Evolutionary conservation across 345 rosid genomes (phyloP).

Genomic region (Kernera saxatilis): DNA sequence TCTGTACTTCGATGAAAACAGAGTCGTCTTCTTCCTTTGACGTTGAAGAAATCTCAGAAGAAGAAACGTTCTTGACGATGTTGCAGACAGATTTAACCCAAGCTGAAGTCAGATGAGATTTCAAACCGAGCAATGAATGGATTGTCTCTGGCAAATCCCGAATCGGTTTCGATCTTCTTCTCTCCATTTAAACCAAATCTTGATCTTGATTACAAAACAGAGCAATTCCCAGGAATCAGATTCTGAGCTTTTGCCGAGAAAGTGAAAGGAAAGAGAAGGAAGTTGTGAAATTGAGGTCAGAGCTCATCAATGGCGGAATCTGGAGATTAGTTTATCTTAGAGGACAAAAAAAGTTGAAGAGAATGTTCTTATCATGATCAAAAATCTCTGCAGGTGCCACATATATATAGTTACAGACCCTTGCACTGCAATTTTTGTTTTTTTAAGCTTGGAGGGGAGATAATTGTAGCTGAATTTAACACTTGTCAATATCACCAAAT

Average conservation of each 20-base stretch:
- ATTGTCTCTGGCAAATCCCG: slow-evolving; percentile 45
- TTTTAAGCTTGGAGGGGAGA: neutral
- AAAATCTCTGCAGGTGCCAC: neutral
- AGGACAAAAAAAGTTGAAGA: neutral
- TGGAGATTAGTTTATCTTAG: neutral
- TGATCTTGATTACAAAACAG: slow-evolving; percentile 7
- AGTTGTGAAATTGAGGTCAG: neutral
- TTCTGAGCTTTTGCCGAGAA: neutral
- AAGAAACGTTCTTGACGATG: slow-evolving; percentile 34
- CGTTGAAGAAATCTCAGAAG: slow-evolving; percentile 13
- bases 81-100: slow-evolving; percentile 65
- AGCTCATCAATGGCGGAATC: slow-evolving; percentile 17
- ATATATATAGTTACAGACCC: neutral
- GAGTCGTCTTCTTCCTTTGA: slow-evolving; percentile 27
- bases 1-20: slow-evolving; percentile 22
- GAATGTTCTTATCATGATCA: slow-evolving; percentile 11
- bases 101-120: slow-evolving; percentile 47
- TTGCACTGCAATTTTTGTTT: neutral
- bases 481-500: slow-evolving; percentile 13
- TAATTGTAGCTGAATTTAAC: slow-evolving; percentile 7
- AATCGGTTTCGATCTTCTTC: slow-evolving; percentile 36
- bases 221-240: neutral
- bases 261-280: neutral
- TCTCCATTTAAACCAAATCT: slow-evolving; percentile 20
- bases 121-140: slow-evolving; percentile 61